Percentiles rank a stretch among this genome's conserved stretches.
Conservation (phyloP, 371 early-diverging fungal genomes). For the Zancudomyces culisetae region DNA sequence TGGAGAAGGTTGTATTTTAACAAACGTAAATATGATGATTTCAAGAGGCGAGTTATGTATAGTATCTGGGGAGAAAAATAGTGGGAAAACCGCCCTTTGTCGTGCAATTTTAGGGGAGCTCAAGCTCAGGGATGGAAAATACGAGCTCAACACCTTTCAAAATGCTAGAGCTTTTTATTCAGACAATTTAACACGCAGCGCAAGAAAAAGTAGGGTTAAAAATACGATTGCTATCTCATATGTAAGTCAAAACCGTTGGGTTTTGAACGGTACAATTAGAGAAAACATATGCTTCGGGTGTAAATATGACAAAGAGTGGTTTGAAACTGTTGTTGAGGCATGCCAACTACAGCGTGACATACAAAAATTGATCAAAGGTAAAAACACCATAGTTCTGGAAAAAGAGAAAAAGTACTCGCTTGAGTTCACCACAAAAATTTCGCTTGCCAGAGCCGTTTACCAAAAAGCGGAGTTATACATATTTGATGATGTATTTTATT, state of each 20-base stretch:
- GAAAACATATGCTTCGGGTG: constrained; percentile 41
- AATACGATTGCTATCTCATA: constrained; percentile 10
- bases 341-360: constrained; percentile 36
- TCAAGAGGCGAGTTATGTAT: constrained; percentile 43
- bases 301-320: constrained; percentile 22
- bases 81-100: constrained; percentile 76
- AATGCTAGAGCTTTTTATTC: neutral
- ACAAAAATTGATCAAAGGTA: constrained; percentile 34
- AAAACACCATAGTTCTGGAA: constrained; percentile 34
- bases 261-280: constrained; percentile 28
- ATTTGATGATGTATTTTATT: constrained; percentile 54
- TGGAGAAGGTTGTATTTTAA: constrained; percentile 35
- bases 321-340: constrained; percentile 18
- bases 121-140: constrained; percentile 40
- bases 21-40: neutral
- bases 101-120: constrained; percentile 78
- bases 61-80: constrained; percentile 70
- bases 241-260: constrained; percentile 29
- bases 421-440: constrained; percentile 37
- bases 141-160: constrained; percentile 38
- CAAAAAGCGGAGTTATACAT: constrained; percentile 61
- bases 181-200: neutral
- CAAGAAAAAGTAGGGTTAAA: too few species aligned
- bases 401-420: constrained; percentile 36
- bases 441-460: constrained; percentile 56